phyloP scores from a whole-genome alignment of 2,329 filamentous ascomycete species.

The Rhynchosporium agropyri region DNA sequence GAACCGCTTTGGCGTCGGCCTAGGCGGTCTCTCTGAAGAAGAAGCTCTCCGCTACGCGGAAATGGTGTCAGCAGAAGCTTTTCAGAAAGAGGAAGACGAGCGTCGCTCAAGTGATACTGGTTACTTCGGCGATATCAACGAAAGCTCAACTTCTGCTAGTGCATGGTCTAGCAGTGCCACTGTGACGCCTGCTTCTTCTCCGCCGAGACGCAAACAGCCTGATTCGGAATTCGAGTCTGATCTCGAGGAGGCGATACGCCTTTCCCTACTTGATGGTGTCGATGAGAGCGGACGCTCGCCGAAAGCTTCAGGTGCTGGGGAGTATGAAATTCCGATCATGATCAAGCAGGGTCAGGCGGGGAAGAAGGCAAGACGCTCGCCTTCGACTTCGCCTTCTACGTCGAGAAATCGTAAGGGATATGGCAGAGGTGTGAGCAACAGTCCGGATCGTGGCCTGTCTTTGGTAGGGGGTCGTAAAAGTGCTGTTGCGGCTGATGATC shows the following conservation, averaged over 20 bases:
- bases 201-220: conserved; percentile 37
- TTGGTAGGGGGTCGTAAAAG: conserved; percentile 13
- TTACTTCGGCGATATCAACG: conserved; percentile 53
- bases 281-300: conserved; percentile 53
- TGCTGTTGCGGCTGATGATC: conserved; percentile 50
- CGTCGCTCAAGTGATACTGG: conserved; percentile 55
- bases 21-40: conserved; percentile 68
- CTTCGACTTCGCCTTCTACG: conserved; percentile 43
- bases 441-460: too few species aligned
- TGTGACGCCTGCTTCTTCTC: conserved; percentile 50
- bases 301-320: conserved; percentile 49
- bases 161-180: conserved; percentile 50
- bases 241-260: conserved; percentile 63
- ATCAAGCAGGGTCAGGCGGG: conserved; percentile 50
- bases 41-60: conserved; percentile 66
- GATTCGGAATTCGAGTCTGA: conserved; percentile 59
- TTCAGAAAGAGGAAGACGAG: conserved; percentile 55
- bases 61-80: conserved; percentile 66
- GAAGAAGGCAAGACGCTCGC: conserved; percentile 41
- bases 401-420: conserved; percentile 32
- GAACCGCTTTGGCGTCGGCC: conserved; percentile 80
- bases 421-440: conserved; percentile 23
- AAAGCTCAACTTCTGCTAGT: conserved; percentile 39
- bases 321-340: conserved; percentile 55
- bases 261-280: conserved; percentile 60